Conservation (phyloP, 1,284 basidiomycete species). For the Naganishia sp. region DNA sequence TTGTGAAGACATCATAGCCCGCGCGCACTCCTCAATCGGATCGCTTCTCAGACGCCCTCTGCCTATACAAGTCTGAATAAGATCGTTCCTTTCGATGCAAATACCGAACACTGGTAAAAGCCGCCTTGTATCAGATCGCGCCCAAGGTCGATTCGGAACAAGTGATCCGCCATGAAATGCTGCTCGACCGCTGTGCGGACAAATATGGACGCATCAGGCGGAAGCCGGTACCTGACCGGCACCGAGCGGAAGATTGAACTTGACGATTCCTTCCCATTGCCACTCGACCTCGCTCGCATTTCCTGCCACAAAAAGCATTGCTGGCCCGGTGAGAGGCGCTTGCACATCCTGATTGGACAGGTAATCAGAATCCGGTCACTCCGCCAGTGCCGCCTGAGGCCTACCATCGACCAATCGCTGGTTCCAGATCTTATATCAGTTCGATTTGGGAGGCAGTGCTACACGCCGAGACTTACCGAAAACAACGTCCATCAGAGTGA, state of each 20-base stretch:
- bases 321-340: neutral
- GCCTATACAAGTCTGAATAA: neutral
- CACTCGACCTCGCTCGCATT: neutral
- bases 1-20: too few relatives aligned
- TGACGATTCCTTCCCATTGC: too few relatives aligned
- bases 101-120: neutral
- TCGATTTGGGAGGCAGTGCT: neutral
- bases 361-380: neutral
- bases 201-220: neutral
- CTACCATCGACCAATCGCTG: conserved; percentile 15
- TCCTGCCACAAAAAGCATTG: conserved; percentile 6
- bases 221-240: neutral
- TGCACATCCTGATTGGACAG: neutral
- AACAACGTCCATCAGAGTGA: conserved; percentile 9
- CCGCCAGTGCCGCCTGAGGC: neutral
- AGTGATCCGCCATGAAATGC: conserved; percentile 17
- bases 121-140: neutral
- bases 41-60: neutral
- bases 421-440: neutral
- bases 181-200: conserved; percentile 3
- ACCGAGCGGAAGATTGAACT: too few relatives aligned
- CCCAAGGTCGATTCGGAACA: conserved; percentile 8
- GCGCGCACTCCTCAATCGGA: neutral
- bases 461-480: neutral
- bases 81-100: conserved; percentile 3